phyloP scores from a whole-genome alignment of 2,329 filamentous ascomycete species.

The Delphinella strobiligena region DNA sequence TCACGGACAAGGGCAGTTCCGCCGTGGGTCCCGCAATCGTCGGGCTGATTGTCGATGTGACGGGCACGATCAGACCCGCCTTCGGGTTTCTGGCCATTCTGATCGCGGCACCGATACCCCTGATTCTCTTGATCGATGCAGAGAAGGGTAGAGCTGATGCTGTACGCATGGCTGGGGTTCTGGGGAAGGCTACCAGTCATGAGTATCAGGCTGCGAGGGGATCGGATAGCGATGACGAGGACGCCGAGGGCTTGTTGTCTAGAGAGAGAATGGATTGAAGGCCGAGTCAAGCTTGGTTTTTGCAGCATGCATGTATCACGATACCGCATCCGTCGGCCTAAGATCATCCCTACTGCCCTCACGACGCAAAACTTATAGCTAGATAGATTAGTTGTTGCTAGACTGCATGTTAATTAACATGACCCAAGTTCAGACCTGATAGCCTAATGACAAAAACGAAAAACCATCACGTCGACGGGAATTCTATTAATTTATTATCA shows the following conservation, averaged over 20 bases:
- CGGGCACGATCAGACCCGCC: slow-evolving; percentile 38
- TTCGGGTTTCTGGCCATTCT: slow-evolving; percentile 77
- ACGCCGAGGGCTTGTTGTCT: neutral
- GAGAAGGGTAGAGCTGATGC: slow-evolving; percentile 36
- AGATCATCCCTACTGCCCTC: too few relatives aligned
- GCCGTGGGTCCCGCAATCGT: slow-evolving; percentile 86
- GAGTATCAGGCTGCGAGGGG: neutral
- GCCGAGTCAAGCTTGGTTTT: too few relatives aligned
- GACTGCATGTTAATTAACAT: too few relatives aligned
- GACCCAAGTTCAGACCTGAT: too few relatives aligned
- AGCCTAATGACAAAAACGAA: too few relatives aligned
- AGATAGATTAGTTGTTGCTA: too few relatives aligned
- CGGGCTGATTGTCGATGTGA: slow-evolving; percentile 67
- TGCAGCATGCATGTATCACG: too few relatives aligned
- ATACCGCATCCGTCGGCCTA: too few relatives aligned
- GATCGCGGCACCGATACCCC: slow-evolving; percentile 63
- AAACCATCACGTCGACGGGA: too few relatives aligned
- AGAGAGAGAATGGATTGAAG: neutral
- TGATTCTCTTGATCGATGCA: slow-evolving; percentile 72
- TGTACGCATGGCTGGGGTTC: neutral
- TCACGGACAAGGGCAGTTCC: slow-evolving; percentile 89
- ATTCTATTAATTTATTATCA: too few relatives aligned
- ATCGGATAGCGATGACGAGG: neutral
- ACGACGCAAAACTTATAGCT: too few relatives aligned
- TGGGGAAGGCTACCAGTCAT: neutral